Evolutionary conservation across 106 monocot species (phyloP).

Genomic region (Dendrobium chrysotoxum): DNA sequence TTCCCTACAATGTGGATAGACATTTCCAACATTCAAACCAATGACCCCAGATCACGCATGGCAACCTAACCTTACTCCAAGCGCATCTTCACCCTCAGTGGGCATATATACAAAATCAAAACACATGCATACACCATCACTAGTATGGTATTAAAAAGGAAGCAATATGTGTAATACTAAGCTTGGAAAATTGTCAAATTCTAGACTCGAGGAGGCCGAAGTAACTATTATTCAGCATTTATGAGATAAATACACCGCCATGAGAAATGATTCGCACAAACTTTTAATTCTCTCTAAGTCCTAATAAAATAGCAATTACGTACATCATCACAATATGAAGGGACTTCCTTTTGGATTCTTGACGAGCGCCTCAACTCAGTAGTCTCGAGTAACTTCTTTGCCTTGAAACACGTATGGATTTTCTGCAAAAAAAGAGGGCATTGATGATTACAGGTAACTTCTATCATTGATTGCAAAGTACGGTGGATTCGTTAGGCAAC

Average conservation of each 20-base stretch:
- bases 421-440: not conserved
- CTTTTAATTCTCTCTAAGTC: not conserved
- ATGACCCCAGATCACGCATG: too few species aligned
- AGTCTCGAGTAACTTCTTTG: constrained; percentile 4
- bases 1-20: too few species aligned
- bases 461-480: not conserved
- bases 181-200: not conserved
- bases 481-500: not conserved
- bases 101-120: too few species aligned
- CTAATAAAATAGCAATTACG: not conserved
- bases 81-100: too few species aligned
- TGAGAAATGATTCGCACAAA: not conserved
- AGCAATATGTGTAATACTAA: too few species aligned
- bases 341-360: not conserved
- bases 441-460: not conserved
- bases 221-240: not conserved
- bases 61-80: too few species aligned
- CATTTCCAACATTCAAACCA: too few species aligned
- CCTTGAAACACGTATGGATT: not conserved
- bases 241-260: not conserved
- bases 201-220: not conserved
- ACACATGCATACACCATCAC: too few species aligned
- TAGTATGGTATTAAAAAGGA: too few species aligned
- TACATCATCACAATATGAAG: constrained; percentile 4
- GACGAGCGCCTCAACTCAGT: constrained; percentile 8